Evolutionary conservation across 208 protist species (phyloP).

Genomic region (Trypanosoma caninum): DNA sequence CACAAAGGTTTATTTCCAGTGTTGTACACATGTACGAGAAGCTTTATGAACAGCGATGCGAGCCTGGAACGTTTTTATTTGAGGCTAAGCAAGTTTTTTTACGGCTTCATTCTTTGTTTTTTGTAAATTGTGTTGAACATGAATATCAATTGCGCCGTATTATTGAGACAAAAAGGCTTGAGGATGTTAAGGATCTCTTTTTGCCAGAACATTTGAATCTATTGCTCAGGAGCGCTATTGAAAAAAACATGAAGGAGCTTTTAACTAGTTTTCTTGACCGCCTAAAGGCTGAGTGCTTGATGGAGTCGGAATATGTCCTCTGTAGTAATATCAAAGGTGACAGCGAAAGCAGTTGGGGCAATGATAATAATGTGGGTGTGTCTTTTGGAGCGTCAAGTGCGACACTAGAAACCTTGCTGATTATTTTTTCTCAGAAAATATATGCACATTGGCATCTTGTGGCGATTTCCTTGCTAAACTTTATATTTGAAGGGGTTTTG

Average conservation of each 20-base stretch:
- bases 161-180: constrained; percentile 53
- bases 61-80: constrained; percentile 16
- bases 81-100: constrained; percentile 57
- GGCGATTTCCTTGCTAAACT: constrained; percentile 61
- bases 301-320: constrained; percentile 57
- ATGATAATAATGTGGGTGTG: neutral
- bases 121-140: constrained; percentile 76
- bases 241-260: constrained; percentile 71
- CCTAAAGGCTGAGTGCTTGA: constrained; percentile 67
- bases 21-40: constrained; percentile 54
- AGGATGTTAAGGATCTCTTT: constrained; percentile 62
- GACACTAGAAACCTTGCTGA: constrained; percentile 56
- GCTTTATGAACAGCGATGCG: constrained; percentile 24
- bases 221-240: constrained; percentile 60
- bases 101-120: constrained; percentile 59
- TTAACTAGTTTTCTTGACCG: constrained; percentile 80
- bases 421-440: constrained; percentile 62
- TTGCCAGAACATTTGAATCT: constrained; percentile 52
- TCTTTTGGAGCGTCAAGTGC: constrained; percentile 26
- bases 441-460: constrained; percentile 76
- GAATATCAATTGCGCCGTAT: constrained; percentile 83
- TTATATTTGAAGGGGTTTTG: constrained; percentile 58
- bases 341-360: too few species aligned
- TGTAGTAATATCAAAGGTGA: too few species aligned
- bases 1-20: constrained; percentile 37